Evolutionary conservation across 495 filamentous ascomycete genomes (phyloP).

Genomic region (Massariosphaeria phaeospora): DNA sequence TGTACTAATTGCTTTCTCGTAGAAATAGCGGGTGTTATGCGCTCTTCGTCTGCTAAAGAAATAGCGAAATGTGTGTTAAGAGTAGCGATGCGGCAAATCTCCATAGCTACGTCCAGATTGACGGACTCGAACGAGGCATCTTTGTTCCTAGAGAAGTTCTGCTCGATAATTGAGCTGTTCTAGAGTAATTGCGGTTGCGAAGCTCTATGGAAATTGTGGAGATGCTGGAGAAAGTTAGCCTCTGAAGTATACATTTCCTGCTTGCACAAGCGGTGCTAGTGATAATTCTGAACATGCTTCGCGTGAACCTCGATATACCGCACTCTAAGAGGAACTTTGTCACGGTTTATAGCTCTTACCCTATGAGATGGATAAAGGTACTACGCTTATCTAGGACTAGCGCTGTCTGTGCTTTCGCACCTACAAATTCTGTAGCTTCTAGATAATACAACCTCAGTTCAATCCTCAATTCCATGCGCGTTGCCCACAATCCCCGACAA

Average conservation of each 20-base stretch:
- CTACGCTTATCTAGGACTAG: too few relatives aligned
- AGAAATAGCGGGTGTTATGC: neutral
- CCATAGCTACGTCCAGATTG: conserved; percentile 3
- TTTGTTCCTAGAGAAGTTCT: conserved; percentile 12
- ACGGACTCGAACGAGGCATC: conserved; percentile 10
- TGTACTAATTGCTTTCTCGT: neutral
- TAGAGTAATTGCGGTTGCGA: neutral
- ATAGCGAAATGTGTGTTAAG: neutral
- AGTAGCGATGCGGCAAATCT: neutral
- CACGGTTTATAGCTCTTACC: too few relatives aligned
- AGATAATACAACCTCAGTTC: too few relatives aligned
- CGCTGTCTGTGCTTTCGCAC: too few relatives aligned
- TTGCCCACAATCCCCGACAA: too few relatives aligned
- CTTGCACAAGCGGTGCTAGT: conserved; percentile 9
- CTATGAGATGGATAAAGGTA: too few relatives aligned
- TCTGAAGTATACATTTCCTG: conserved; percentile 7
- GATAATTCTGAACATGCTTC: conserved; percentile 17
- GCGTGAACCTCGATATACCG: conserved; percentile 11
- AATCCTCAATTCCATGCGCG: too few relatives aligned
- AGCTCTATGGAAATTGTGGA: conserved; percentile 7
- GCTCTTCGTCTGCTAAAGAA: neutral
- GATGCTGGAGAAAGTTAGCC: conserved; percentile 13
- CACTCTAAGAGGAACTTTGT: too few relatives aligned
- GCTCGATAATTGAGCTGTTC: conserved; percentile 1
- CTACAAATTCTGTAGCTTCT: too few relatives aligned